Evolutionary conservation across 2,329 filamentous ascomycete species (phyloP).

Genomic region (Dothidotthia symphoricarpi): DNA sequence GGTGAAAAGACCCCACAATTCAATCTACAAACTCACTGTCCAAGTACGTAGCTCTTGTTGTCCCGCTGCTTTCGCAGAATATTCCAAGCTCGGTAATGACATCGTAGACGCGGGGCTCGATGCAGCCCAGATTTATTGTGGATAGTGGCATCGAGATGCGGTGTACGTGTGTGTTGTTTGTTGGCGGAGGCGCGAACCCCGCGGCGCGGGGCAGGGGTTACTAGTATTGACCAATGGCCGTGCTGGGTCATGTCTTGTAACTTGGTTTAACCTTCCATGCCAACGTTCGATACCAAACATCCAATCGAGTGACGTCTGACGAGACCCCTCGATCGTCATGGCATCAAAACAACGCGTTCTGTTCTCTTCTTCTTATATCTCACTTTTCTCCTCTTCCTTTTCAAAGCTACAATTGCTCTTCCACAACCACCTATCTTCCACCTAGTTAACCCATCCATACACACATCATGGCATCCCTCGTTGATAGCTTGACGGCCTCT

Average conservation of each 20-base stretch:
- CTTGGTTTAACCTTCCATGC: constrained; percentile 6
- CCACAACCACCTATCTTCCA: not conserved
- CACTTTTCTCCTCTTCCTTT: not conserved
- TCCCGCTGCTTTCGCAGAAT: no score
- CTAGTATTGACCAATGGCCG: constrained; percentile 4
- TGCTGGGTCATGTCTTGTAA: constrained; percentile 2
- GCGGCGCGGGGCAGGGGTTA: no score
- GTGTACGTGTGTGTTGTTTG: constrained; percentile 4
- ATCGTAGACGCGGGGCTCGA: no score
- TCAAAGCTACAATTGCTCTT: no score
- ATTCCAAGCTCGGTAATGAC: no score
- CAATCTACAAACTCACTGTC: no score
- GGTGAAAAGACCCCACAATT: no score
- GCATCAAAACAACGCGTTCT: constrained; percentile 9
- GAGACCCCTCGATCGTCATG: constrained; percentile 6
- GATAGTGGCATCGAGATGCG: no score
- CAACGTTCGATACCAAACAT: constrained; percentile 7
- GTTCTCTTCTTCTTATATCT: constrained; percentile 7
- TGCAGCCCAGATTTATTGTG: no score
- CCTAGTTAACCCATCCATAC: constrained; percentile 1
- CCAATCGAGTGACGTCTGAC: constrained; percentile 10
- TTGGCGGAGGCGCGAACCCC: constrained; percentile 5
- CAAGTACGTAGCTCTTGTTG: no score
- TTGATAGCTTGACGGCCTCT: constrained; percentile 44
- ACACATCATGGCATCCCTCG: constrained; percentile 30